These are phyloP conservation scores for Phytophthora litchii DNA, from an alignment of 352 stramenopile species.

Conservation along the genomic window DNA sequence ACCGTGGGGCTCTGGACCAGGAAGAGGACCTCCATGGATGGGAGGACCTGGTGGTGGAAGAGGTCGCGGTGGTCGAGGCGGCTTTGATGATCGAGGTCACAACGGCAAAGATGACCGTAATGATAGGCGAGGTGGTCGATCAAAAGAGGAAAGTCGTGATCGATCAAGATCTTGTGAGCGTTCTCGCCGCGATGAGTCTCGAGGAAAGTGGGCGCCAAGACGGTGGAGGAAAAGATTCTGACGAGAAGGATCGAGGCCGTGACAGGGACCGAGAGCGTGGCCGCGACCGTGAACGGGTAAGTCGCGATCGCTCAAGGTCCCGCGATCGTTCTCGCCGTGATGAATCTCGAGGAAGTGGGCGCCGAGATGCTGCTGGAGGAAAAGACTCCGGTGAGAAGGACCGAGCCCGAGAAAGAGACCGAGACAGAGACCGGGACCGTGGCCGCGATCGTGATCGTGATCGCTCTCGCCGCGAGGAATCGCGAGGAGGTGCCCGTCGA, in stretches of 20 bases:
- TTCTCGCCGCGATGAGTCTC: slow-evolving; percentile 31
- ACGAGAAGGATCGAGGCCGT: slow-evolving; percentile 27
- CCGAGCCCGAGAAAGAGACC: slow-evolving; percentile 6
- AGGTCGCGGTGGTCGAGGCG: slow-evolving; percentile 39
- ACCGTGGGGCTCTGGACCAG: slow-evolving; percentile 48
- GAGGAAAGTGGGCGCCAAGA: slow-evolving; percentile 31
- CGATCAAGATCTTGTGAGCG: slow-evolving; percentile 64
- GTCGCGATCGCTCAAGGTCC: slow-evolving; percentile 18
- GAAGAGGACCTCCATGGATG: slow-evolving; percentile 62
- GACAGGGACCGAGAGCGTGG: slow-evolving; percentile 28
- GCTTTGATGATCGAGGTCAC: slow-evolving; percentile 54
- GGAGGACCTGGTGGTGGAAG: slow-evolving; percentile 43
- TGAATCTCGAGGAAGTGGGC: slow-evolving; percentile 9
- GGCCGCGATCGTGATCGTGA: slow-evolving; percentile 43
- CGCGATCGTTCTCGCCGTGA: slow-evolving; percentile 32
- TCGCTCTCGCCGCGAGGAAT: slow-evolving; percentile 15
- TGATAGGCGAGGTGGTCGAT: slow-evolving; percentile 33
- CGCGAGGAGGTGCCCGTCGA: slow-evolving; percentile 35
- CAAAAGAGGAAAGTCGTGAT: slow-evolving; percentile 58
- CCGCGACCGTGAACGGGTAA: slow-evolving; percentile 15
- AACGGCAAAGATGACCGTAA: slow-evolving; percentile 41
- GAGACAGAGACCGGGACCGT: slow-evolving; percentile 14
- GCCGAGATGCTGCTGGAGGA: slow-evolving; percentile 7
- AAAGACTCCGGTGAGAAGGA: slow-evolving; percentile 14
- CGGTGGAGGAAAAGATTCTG: slow-evolving; percentile 24